phyloP scores from a whole-genome alignment of 352 stramenopile species.

The Hyaloperonospora brassicae region DNA sequence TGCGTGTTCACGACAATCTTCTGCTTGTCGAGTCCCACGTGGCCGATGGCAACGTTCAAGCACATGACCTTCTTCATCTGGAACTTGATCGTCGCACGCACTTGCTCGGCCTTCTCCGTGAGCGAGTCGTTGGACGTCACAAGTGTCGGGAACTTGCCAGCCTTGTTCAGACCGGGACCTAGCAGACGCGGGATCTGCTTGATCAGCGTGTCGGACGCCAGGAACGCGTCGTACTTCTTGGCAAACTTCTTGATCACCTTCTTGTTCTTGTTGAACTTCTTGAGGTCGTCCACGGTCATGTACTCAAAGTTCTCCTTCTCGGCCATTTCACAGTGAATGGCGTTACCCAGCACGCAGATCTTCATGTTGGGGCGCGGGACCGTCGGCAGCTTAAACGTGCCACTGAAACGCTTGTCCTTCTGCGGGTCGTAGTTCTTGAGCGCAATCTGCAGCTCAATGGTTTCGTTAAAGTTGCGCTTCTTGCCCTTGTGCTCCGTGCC shows the following conservation, averaged over 20 bases:
- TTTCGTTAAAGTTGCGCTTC: constrained; percentile 99
- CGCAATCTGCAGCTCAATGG: constrained; percentile 97
- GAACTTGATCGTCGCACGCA: constrained; percentile 99
- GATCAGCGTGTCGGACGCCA: constrained; percentile 98
- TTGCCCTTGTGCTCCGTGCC: constrained; percentile 95
- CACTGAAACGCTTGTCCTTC: constrained; percentile 99
- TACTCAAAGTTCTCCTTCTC: constrained; percentile 80
- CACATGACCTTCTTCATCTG: constrained; percentile 99
- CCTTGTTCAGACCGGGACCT: constrained; percentile 94
- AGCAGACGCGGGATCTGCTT: constrained; percentile 99
- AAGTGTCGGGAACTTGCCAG: constrained; percentile 99
- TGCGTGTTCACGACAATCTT: constrained; percentile 98
- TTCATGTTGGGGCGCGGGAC: constrained; percentile 57
- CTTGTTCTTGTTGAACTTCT: constrained; percentile 99
- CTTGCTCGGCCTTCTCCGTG: constrained; percentile 95
- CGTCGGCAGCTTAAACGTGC: constrained; percentile 97
- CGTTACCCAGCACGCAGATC: constrained; percentile 58
- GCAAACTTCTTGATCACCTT: constrained; percentile 99
- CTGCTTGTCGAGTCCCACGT: constrained; percentile 91
- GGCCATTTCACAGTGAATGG: constrained; percentile 96
- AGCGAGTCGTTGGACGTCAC: constrained; percentile 92
- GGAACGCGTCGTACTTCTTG: constrained; percentile 99
- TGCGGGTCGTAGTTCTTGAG: constrained; percentile 99
- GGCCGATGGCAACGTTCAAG: constrained; percentile 97
- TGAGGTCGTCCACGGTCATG: constrained; percentile 93